Base-by-base conservation (phyloP, 179 eudicot genomes). In the Carnegiea gigantea region DNA sequence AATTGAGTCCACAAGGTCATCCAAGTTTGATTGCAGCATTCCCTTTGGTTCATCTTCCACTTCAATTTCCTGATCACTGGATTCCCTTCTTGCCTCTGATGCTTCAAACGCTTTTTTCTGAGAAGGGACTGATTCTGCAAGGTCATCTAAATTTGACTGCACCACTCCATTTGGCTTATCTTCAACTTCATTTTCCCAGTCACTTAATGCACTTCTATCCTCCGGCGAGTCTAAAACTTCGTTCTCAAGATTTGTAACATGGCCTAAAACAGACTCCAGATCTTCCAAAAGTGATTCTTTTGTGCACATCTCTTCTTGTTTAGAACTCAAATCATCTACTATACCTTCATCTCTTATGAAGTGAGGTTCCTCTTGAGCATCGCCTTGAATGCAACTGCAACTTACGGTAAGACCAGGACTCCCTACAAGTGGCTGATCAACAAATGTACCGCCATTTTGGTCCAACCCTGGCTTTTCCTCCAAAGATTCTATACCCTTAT, bases 271-370 rank as follows among this genome's bases (percentile, higher is more conserved):
- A 57, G 86, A 83, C 78, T 90, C 97, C 74, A 91, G 87, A 79
- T 96, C 97, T 82, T 88, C 86, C 84, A 93, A 81, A 67, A 96
- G 87, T 67, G 85, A 84, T 82, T 96, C 95, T 85, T 84, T 88
- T 75, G 94, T 81, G 78, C 82, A 82, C 6, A n/a, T 6, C 12
- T 80, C 88, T 24, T 84, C 77, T 78, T 78, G 86, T 80, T 79
- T 23, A 78, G 79, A 78, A 36, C 79, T 83, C 49, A 70, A 46
- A 57, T 80, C 89, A 82, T 73, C 82, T 62, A 73, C 49, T 33
- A 73, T 73, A 64, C 70, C 77, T 71, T 88, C 89, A 68, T 88
- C 85, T 57, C 76, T 77, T 33, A 73, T 82, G 64, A 79, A 53
- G 3, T 81, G 86, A 70, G n/a, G 23, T 78, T 88, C 90, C 21